These are phyloP conservation scores for Ophiocordyceps camponoti-saundersi DNA, from an alignment of 2,329 filamentous ascomycete species.

Conservation along the genomic window DNA sequence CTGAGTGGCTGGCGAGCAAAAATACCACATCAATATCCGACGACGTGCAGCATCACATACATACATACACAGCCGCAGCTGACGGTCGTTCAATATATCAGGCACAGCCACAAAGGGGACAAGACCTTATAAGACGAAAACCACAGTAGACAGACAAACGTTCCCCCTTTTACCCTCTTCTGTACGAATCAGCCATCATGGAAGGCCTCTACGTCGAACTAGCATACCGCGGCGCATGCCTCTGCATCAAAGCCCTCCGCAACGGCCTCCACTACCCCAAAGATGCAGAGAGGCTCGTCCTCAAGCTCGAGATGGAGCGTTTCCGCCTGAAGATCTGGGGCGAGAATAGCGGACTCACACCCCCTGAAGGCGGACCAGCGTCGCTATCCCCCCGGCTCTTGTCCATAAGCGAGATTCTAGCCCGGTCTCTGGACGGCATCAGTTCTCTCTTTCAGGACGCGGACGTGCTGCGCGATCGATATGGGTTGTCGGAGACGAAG, in stretches of 20 bases:
- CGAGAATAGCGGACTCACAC: background rate
- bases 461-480: background rate
- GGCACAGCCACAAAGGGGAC: background rate
- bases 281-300: background rate
- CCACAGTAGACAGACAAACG: too few species aligned
- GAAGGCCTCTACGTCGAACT: background rate
- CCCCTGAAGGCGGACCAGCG: background rate
- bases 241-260: background rate
- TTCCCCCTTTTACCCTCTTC: background rate
- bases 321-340: background rate
- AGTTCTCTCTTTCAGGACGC: background rate
- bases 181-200: background rate
- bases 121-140: too few species aligned
- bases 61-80: background rate
- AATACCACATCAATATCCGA: too few species aligned
- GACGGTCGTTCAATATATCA: background rate
- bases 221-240: background rate
- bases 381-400: background rate
- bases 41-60: background rate
- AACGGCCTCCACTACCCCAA: background rate
- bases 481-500: background rate
- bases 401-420: background rate
- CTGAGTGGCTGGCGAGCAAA: too few species aligned
- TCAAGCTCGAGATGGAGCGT: background rate
- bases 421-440: background rate